Conservation (phyloP, 2,329 filamentous ascomycete species). For the Massarina eburnea region DNA sequence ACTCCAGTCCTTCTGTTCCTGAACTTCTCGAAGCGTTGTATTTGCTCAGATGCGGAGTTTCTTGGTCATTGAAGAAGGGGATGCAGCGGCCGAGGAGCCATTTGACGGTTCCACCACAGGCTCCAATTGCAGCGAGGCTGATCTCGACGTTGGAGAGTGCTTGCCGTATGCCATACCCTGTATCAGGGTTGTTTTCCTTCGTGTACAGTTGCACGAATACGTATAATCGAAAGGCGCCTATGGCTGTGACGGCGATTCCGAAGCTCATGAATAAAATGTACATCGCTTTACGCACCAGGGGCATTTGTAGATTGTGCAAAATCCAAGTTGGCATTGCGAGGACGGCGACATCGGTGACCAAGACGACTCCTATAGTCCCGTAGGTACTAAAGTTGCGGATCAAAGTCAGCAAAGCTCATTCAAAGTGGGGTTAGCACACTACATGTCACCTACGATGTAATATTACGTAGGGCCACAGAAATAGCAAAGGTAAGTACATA, state of each 20-base stretch:
- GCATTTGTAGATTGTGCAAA: constrained; percentile 20
- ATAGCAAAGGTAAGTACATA: too few relatives aligned
- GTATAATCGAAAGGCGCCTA: constrained; percentile 16
- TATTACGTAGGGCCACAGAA: too few relatives aligned
- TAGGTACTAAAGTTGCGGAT: too few relatives aligned
- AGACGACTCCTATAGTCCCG: constrained; percentile 14
- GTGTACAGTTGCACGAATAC: constrained; percentile 14
- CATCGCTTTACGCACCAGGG: constrained; percentile 16
- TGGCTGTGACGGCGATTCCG: constrained; percentile 17
- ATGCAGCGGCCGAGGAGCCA: constrained; percentile 18
- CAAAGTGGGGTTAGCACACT: too few relatives aligned
- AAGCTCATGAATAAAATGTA: constrained; percentile 19
- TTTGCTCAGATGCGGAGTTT: constrained; percentile 2
- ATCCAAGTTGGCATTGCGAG: constrained; percentile 24
- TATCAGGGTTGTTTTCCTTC: constrained; percentile 6
- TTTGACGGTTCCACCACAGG: constrained; percentile 22
- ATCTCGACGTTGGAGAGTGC: constrained; percentile 21
- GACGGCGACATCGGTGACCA: constrained; percentile 22
- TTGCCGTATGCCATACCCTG: constrained; percentile 11
- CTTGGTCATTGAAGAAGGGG: constrained; percentile 11
- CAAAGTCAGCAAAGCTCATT: too few relatives aligned
- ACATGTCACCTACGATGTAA: too few relatives aligned
- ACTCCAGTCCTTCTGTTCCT: not conserved
- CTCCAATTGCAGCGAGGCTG: constrained; percentile 18
- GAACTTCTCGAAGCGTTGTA: constrained; percentile 1